Percentiles rank a stretch among this genome's conserved stretches.
These are phyloP conservation scores for Malassezia arunalokei DNA, from an alignment of 1,284 basidiomycete species.

Conservation along the genomic window DNA sequence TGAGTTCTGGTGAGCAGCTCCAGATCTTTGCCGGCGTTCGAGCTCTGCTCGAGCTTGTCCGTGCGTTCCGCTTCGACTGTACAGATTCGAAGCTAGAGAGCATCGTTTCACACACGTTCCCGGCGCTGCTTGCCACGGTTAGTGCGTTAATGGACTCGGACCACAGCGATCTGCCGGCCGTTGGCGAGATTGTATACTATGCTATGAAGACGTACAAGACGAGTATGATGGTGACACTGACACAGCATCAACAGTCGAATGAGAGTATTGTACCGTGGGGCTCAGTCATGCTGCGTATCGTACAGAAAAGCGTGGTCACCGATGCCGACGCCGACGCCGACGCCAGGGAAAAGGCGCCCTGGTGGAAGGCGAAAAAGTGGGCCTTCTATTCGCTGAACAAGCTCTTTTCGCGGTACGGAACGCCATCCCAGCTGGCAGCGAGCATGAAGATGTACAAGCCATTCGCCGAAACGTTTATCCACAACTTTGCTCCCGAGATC, in stretches of 20 bases:
- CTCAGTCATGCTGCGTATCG: conserved; percentile 35
- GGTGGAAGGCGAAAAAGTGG: conserved; percentile 47
- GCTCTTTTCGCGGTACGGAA: conserved; percentile 42
- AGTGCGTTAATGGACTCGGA: conserved; percentile 28
- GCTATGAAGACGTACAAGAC: conserved; percentile 44
- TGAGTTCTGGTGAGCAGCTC: conserved; percentile 24
- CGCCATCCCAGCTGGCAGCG: conserved; percentile 37
- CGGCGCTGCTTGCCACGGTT: conserved; percentile 29
- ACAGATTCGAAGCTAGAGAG: conserved; percentile 33
- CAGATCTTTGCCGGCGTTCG: conserved; percentile 34
- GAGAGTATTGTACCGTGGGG: conserved; percentile 44
- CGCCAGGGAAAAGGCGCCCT: conserved; percentile 21
- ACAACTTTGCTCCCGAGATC: conserved; percentile 43
- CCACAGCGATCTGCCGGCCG: conserved; percentile 24
- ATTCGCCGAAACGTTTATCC: conserved; percentile 39
- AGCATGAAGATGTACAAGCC: conserved; percentile 41
- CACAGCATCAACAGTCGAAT: conserved; percentile 36
- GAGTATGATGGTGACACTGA: conserved; percentile 32
- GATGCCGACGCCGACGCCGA: conserved; percentile 1
- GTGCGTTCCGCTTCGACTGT: conserved; percentile 36
- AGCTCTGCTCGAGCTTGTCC: conserved; percentile 38
- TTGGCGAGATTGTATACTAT: conserved; percentile 38
- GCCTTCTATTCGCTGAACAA: conserved; percentile 44
- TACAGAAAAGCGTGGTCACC: conserved; percentile 28
- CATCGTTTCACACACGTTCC: conserved; percentile 32